These are phyloP conservation scores for Pyropia haitanensis DNA, from an alignment of 23 red algal species.

Conservation along the genomic window DNA sequence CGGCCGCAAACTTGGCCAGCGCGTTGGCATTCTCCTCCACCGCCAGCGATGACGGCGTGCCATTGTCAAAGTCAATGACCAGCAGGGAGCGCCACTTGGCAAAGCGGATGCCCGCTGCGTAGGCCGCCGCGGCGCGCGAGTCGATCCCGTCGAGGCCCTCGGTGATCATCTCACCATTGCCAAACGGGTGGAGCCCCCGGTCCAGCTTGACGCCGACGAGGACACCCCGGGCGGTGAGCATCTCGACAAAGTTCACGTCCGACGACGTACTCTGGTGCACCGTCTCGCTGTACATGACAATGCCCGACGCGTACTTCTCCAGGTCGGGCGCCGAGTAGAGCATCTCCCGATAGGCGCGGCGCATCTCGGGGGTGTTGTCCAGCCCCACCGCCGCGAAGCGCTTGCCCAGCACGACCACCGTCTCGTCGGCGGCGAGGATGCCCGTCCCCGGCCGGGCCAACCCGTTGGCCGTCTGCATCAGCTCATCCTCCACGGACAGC, in stretches of 20 bases:
- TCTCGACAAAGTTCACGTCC: slow-evolving; percentile 16
- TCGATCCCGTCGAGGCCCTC: slow-evolving; percentile 27
- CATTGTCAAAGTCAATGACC: not conserved
- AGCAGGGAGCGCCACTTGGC: slow-evolving; percentile 52
- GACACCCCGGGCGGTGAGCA: slow-evolving; percentile 21
- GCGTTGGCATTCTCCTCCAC: slow-evolving; percentile 35
- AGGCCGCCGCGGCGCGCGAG: slow-evolving; percentile 24
- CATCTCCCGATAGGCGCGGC: slow-evolving; percentile 25
- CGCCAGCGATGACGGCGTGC: slow-evolving; percentile 12
- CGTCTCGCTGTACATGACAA: slow-evolving; percentile 44
- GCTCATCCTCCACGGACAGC: slow-evolving; percentile 9
- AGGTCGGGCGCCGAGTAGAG: slow-evolving; percentile 32
- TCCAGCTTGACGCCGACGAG: slow-evolving; percentile 47
- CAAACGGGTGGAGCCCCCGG: slow-evolving; percentile 16
- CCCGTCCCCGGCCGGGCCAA: slow-evolving; percentile 26
- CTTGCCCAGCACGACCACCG: slow-evolving; percentile 35
- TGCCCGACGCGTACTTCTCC: slow-evolving; percentile 25
- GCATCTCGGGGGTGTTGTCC: slow-evolving; percentile 43
- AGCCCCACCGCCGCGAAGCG: slow-evolving; percentile 26
- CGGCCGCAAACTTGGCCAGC: slow-evolving; percentile 39
- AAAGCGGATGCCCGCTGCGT: slow-evolving; percentile 39
- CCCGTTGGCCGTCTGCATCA: slow-evolving; percentile 26
- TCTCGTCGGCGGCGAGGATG: slow-evolving; percentile 60
- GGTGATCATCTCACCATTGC: slow-evolving; percentile 34
- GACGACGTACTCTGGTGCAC: slow-evolving; percentile 10